Base-by-base conservation (phyloP, 1,284 basidiomycete genomes). In the Moesziomyces sp. region DNA sequence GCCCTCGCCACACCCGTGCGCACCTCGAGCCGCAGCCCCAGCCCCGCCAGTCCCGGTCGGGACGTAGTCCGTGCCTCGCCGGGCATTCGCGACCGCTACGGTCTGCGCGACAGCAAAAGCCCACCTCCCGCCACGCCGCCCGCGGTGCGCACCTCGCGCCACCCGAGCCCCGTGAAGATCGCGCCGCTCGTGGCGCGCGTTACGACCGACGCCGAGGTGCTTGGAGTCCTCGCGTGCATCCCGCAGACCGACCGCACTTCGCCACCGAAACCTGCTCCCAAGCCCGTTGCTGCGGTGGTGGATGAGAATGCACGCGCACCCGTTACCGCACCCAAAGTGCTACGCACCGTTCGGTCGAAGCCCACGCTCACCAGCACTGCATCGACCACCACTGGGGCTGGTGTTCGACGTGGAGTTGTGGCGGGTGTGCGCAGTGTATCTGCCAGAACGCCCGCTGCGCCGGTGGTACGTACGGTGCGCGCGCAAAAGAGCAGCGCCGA, bases 21-120 rank as follows among this genome's bases (percentile, higher is more conserved):
- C 4, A 28, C 49, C 3, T 58, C 55, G 24, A 59, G 52, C 38
- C 40, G 62, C 16, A n/a, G 24, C 2, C 45, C 46, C 1, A 40
- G 46, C 3, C 21, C 33, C 3, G 38, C 13, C 30, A 49, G 46
- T 19, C 16, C 45, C 0, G 47, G 38, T 44, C 33, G 48, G 14
- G 54, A 69, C 24, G 58, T 70, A 21, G 55, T 66, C 7, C 58
- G 71, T 3, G 72, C 72, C 3, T 59, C 52, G 6, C 67, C 67
- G 40, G 54, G 33, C 40, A 47, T 74, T 1, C 35, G 63, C 10
- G 67, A 62, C 2, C 28, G 56, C 14, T 74, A 58, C 33, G 62
- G 63, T 6, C 30, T 74, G 43, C 46, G 63, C 26, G 72, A 74
- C 18, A 54, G 56, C 24, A 42, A 63, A 5, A 33, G 33, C n/a